Evolutionary conservation across 2,329 filamentous ascomycete species (phyloP).

Genomic region (Stachybotrys elegans): DNA sequence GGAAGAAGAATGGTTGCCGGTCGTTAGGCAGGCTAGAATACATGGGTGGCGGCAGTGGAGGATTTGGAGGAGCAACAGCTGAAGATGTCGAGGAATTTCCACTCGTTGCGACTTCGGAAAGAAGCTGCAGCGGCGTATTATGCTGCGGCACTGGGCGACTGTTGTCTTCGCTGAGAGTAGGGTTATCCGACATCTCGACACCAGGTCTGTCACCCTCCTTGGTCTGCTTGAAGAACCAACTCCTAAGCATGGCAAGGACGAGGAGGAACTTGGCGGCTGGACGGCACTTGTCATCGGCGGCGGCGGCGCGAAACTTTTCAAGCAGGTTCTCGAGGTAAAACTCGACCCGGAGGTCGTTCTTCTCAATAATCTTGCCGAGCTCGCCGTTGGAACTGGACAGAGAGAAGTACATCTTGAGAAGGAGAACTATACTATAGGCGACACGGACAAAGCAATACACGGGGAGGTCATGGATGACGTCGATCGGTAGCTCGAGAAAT

Average conservation of each 20-base stretch:
- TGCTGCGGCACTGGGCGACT: slow-evolving; percentile 26
- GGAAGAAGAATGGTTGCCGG: slow-evolving; percentile 30
- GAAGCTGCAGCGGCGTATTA: slow-evolving; percentile 50
- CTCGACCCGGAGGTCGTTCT: slow-evolving; percentile 59
- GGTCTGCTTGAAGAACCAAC: slow-evolving; percentile 58
- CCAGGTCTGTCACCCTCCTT: slow-evolving; percentile 9
- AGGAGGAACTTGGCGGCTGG: slow-evolving; percentile 67
- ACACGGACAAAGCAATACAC: slow-evolving; percentile 69
- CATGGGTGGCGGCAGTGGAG: slow-evolving; percentile 13
- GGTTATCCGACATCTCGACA: background rate
- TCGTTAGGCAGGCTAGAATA: slow-evolving; percentile 11
- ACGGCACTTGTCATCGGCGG: slow-evolving; percentile 58
- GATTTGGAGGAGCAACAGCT: slow-evolving; percentile 9
- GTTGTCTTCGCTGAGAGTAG: slow-evolving; percentile 7
- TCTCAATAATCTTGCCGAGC: slow-evolving; percentile 64
- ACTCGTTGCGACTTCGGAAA: slow-evolving; percentile 51
- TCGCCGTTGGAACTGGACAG: slow-evolving; percentile 59
- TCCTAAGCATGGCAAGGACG: slow-evolving; percentile 64
- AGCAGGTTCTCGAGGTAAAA: slow-evolving; percentile 67
- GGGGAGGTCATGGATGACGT: slow-evolving; percentile 58
- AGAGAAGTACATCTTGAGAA: slow-evolving; percentile 70
- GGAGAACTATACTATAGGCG: slow-evolving; percentile 64
- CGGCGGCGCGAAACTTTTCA: slow-evolving; percentile 60
- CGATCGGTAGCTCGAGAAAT: slow-evolving; percentile 57
- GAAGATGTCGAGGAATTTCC: slow-evolving; percentile 24